phyloP scores from a whole-genome alignment of 2,329 filamentous ascomycete species.

The Diplodia mutila region DNA sequence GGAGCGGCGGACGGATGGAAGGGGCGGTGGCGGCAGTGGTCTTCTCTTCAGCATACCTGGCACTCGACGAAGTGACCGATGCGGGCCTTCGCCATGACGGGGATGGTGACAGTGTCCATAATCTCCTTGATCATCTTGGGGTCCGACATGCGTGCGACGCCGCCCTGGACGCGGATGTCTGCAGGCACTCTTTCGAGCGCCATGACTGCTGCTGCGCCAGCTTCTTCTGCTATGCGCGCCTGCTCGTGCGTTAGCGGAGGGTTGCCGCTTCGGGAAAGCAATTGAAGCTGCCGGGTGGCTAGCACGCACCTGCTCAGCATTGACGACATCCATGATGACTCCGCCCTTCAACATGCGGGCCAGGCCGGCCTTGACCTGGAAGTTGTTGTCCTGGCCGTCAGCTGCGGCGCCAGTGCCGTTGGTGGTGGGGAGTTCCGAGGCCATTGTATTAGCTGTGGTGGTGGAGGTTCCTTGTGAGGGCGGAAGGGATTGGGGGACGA shows the following conservation, averaged over 20 bases:
- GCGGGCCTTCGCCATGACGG: slow-evolving; percentile 98
- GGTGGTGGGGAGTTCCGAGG: slow-evolving; percentile 53
- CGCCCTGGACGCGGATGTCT: slow-evolving; percentile 89
- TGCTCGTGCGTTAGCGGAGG: slow-evolving; percentile 42
- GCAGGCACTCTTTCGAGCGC: slow-evolving; percentile 96
- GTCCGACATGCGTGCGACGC: slow-evolving; percentile 96
- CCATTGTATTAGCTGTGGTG: slow-evolving; percentile 38
- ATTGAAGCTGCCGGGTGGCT: not conserved
- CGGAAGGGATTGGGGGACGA: not conserved
- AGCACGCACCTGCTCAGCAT: slow-evolving; percentile 72
- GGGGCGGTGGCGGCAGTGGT: not conserved
- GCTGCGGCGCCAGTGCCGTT: slow-evolving; percentile 47
- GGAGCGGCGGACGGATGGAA: not conserved
- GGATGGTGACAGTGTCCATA: slow-evolving; percentile 91
- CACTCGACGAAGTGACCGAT: slow-evolving; percentile 99
- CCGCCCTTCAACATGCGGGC: slow-evolving; percentile 99
- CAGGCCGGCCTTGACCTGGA: slow-evolving; percentile 91
- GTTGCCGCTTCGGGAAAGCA: not conserved
- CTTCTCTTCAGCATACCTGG: slow-evolving; percentile 57
- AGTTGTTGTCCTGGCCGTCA: slow-evolving; percentile 59
- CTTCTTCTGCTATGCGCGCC: slow-evolving; percentile 96
- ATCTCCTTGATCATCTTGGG: slow-evolving; percentile 94
- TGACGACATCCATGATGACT: slow-evolving; percentile 99
- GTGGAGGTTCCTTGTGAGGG: not conserved
- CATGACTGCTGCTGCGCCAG: slow-evolving; percentile 96